Conservation (phyloP, 169 alveolate genomes). For the Condylostoma magnum region DNA sequence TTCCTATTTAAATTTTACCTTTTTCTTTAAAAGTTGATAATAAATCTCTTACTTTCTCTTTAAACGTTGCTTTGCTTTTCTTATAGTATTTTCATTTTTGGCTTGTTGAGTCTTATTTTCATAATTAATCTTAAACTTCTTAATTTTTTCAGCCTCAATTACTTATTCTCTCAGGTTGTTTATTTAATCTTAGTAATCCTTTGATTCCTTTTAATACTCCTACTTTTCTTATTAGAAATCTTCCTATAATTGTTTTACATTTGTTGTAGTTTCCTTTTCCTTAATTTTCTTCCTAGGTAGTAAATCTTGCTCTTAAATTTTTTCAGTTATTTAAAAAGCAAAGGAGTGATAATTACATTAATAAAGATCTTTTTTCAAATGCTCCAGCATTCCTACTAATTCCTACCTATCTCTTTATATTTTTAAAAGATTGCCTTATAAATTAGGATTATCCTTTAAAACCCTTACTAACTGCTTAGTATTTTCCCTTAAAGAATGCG, state of each 20-base stretch:
- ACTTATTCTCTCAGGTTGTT: conserved; percentile 36
- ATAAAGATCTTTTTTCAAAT: conserved; percentile 35
- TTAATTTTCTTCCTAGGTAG: neutral
- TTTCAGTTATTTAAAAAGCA: conserved; percentile 36
- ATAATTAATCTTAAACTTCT: conserved; percentile 43
- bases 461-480: conserved; percentile 51
- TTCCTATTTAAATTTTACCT: conserved; percentile 35
- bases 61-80: conserved; percentile 30
- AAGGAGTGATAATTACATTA: conserved; percentile 39
- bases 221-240: conserved; percentile 33
- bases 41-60: conserved; percentile 30
- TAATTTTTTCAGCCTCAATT: conserved; percentile 48
- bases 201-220: conserved; percentile 24
- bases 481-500: conserved; percentile 55
- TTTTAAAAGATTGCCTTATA: conserved; percentile 49
- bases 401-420: conserved; percentile 48
- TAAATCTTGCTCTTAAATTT: conserved; percentile 31
- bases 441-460: conserved; percentile 62
- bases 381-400: conserved; percentile 20
- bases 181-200: conserved; percentile 58
- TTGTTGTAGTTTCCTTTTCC: conserved; percentile 25
- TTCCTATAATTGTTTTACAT: conserved; percentile 35
- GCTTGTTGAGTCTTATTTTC: conserved; percentile 47
- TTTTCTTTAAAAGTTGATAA: no score
- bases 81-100: conserved; percentile 27